Evolutionary conservation across 1,284 basidiomycete genomes (phyloP).

Genomic region (Irpex sp.): DNA sequence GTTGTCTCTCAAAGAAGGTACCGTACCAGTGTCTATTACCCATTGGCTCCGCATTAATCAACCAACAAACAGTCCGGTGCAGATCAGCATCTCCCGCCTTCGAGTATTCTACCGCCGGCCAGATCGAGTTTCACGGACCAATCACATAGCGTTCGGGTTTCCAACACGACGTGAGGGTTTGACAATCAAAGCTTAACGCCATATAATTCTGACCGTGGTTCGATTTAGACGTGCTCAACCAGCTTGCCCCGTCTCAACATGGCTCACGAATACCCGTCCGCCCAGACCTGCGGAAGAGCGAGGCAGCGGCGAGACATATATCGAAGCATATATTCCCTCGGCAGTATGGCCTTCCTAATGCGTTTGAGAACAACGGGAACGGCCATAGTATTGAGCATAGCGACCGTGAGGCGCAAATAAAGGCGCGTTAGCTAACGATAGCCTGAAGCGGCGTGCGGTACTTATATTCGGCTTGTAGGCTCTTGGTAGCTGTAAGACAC

Average conservation of each 20-base stretch:
- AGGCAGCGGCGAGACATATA: constrained; percentile 56
- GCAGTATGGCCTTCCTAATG: constrained; percentile 66
- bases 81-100: background rate
- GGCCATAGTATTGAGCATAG: constrained; percentile 45
- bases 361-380: constrained; percentile 37
- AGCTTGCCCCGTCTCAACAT: constrained; percentile 34
- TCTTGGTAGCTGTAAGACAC: constrained; percentile 60
- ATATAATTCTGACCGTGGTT: background rate
- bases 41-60: background rate
- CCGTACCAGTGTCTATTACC: background rate
- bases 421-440: constrained; percentile 36
- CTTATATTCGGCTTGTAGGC: constrained; percentile 25
- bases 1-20: background rate
- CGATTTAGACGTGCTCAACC: constrained; percentile 50
- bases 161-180: constrained; percentile 57
- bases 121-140: constrained; percentile 40
- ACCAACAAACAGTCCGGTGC: background rate
- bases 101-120: constrained; percentile 67
- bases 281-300: background rate
- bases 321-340: constrained; percentile 83
- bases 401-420: constrained; percentile 71
- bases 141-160: constrained; percentile 55
- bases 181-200: background rate
- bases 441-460: no score
- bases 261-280: constrained; percentile 17